Evolutionary conservation across 441 rosid species (phyloP).

Genomic region (Erodium trifolium): DNA sequence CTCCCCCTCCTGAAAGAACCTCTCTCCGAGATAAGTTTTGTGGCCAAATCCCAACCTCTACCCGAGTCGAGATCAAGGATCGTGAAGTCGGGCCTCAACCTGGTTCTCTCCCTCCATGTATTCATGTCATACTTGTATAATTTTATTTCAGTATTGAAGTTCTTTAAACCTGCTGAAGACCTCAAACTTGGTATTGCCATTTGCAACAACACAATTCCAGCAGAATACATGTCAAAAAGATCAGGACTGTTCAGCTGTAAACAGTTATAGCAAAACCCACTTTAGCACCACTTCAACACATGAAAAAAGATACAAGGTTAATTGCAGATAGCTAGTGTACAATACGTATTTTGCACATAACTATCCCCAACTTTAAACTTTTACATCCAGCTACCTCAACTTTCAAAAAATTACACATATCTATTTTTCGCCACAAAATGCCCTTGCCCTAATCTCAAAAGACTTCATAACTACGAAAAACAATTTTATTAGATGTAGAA

Average conservation of each 20-base stretch:
- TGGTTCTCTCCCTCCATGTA: slow-evolving; percentile 60
- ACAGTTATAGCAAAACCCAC: slow-evolving; percentile 12
- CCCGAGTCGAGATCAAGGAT: slow-evolving; percentile 84
- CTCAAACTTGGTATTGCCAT: slow-evolving; percentile 82
- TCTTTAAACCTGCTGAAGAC: slow-evolving; percentile 61
- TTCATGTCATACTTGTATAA: slow-evolving; percentile 51
- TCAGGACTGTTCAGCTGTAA: slow-evolving; percentile 91
- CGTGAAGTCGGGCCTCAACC: slow-evolving; percentile 65
- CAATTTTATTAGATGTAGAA: too few species aligned
- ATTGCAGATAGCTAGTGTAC: too few species aligned
- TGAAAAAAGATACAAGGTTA: too few species aligned
- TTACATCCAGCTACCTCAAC: too few species aligned
- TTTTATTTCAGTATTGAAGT: slow-evolving; percentile 70
- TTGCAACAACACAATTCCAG: slow-evolving; percentile 84
- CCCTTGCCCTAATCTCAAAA: too few species aligned
- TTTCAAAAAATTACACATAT: too few species aligned
- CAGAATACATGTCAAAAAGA: slow-evolving; percentile 83
- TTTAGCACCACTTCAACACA: slow-evolving; percentile 6
- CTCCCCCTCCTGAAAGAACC: slow-evolving; percentile 73
- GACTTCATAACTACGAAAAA: too few species aligned
- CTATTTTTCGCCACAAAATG: too few species aligned
- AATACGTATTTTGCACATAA: too few species aligned
- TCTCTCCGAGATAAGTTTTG: slow-evolving; percentile 71
- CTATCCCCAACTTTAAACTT: too few species aligned
- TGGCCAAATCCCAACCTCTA: slow-evolving; percentile 92